phyloP scores from a whole-genome alignment of 768 basidiomycete genomes.

The Agrocybe pediades region DNA sequence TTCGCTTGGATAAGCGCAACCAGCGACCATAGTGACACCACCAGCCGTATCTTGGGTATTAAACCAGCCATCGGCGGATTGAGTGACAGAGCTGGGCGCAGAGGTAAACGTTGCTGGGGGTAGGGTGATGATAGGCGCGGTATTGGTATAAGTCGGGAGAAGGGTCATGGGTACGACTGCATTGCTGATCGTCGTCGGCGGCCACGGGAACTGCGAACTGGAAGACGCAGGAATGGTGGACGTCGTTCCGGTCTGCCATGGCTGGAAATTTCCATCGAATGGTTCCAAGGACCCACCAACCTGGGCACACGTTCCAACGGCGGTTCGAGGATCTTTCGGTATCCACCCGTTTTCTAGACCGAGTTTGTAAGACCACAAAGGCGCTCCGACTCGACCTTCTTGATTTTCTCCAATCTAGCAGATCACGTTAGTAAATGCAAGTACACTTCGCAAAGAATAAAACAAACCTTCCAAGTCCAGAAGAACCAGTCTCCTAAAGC shows the following conservation, averaged over 20 bases:
- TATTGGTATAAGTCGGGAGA: constrained; percentile 68
- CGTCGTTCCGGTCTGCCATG: constrained; percentile 61
- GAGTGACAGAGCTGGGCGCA: constrained; percentile 42
- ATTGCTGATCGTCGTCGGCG: constrained; percentile 50
- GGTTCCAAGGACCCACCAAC: constrained; percentile 35
- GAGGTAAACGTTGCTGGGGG: constrained; percentile 49
- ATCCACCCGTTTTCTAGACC: constrained; percentile 74
- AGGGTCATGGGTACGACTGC: constrained; percentile 25
- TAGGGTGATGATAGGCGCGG: constrained; percentile 57
- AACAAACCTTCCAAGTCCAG: constrained; percentile 47
- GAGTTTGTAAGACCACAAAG: constrained; percentile 45
- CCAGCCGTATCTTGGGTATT: constrained; percentile 48
- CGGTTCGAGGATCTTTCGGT: constrained; percentile 67
- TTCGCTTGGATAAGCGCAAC: constrained; percentile 57
- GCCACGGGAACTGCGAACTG: constrained; percentile 50
- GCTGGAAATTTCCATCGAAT: constrained; percentile 37
- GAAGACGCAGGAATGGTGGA: constrained; percentile 54
- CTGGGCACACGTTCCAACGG: constrained; percentile 59
- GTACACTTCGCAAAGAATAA: too few relatives aligned
- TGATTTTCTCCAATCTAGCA: constrained; percentile 46
- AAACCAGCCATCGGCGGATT: constrained; percentile 58
- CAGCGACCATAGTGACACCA: constrained; percentile 48
- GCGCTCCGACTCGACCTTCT: constrained; percentile 34
- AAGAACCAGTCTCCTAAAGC: constrained; percentile 45
- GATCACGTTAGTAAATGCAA: neutral